A percentile compares a stretch with the other conserved stretches of the same genome.
Evolutionary conservation across 805 yeast species (phyloP).

Genomic region (Saccharomycopsis schoenii): DNA sequence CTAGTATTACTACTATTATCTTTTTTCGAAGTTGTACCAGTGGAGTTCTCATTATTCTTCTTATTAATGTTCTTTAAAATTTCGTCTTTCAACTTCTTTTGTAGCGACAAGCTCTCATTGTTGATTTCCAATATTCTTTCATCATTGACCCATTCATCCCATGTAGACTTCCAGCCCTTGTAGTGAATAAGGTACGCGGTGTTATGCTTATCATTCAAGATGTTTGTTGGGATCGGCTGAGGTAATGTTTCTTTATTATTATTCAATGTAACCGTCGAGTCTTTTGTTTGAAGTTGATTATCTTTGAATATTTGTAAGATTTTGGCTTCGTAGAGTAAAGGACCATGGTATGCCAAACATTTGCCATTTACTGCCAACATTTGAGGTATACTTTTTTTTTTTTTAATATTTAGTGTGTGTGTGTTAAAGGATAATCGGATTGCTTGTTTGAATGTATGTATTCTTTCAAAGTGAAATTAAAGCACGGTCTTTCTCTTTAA

Average conservation of each 20-base stretch:
- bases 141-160: constrained; percentile 92
- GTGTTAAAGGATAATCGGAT: no score
- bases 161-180: constrained; percentile 89
- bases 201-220: constrained; percentile 17
- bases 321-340: constrained; percentile 81
- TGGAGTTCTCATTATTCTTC: constrained; percentile 7
- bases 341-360: constrained; percentile 84
- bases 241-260: background rate
- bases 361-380: constrained; percentile 24
- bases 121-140: constrained; percentile 60
- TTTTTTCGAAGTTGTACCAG: background rate
- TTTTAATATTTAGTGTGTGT: no score
- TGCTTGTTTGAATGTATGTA: no score
- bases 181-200: constrained; percentile 68
- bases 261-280: constrained; percentile 19
- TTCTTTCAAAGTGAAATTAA: no score
- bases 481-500: no score
- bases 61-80: constrained; percentile 25
- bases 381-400: no score
- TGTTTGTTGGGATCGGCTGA: background rate
- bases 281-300: constrained; percentile 31
- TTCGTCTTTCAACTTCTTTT: constrained; percentile 47
- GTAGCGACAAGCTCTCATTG: constrained; percentile 56
- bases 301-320: constrained; percentile 50
- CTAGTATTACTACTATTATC: background rate